Percentiles rank a stretch among this genome's conserved stretches.
These are phyloP conservation scores for Penicillium sp. DNA, from an alignment of 2,329 filamentous ascomycete species.

Conservation along the genomic window DNA sequence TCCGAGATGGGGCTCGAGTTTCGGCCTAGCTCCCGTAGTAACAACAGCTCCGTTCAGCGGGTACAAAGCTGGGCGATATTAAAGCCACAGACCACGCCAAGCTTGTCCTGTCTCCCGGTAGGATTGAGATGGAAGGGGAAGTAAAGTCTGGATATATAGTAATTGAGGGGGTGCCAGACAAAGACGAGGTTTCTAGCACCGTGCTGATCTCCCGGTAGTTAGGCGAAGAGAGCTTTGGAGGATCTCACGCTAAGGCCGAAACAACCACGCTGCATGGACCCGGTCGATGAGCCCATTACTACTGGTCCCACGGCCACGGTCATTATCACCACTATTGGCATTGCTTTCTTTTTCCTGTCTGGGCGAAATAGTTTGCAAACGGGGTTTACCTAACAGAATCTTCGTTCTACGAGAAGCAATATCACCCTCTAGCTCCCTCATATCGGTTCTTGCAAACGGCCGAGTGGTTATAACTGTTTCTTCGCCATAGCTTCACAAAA, in stretches of 20 bases:
- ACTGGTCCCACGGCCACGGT: background rate
- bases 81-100: background rate
- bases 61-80: background rate
- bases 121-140: background rate
- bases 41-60: background rate
- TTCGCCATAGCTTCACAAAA: background rate
- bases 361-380: no score
- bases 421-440: background rate
- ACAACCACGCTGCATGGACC: conserved; percentile 12
- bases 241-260: conserved; percentile 14
- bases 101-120: background rate
- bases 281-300: background rate
- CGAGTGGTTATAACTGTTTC: background rate
- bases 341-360: background rate
- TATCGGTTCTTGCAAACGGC: background rate
- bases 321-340: background rate
- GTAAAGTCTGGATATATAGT: background rate
- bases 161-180: conserved; percentile 9
- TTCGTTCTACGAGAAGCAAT: no score
- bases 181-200: background rate
- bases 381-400: no score
- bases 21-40: conserved; percentile 5
- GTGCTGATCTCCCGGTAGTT: conserved; percentile 21
- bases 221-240: conserved; percentile 9
- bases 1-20: conserved; percentile 17